Evolutionary conservation across 2,329 filamentous ascomycete genomes (phyloP), one percentile per base, ranked within the genome.

Genomic region (Aphanoascus verrucosus): DNA sequence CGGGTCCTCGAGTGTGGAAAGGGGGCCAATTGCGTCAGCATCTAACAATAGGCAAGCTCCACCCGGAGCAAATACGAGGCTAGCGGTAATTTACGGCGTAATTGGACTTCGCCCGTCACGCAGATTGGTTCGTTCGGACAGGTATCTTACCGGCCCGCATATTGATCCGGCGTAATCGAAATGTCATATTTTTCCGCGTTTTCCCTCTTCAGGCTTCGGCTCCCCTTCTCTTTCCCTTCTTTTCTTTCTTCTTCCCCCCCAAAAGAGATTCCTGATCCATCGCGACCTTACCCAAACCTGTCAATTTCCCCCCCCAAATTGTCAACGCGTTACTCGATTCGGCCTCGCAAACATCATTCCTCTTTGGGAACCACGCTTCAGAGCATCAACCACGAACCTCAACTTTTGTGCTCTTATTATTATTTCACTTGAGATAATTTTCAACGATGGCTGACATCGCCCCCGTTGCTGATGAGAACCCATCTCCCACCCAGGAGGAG

Each of bases 391-490:
- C 37, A 34, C 19, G 37, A 49, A 38, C 32, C 54, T 38, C 31
- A 49, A 20, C 54, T 48, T 48, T 19, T 35, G 32, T 46, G 58
- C 32, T 54, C 46, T 55, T 49, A 42, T 50, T 50, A 48, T 44
- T 41, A 31, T 49, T 56, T 51, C 56, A 56, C 38, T 52, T 32
- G 50, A 58, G 15, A 19, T 32, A 46, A 34, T 44, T 48, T 28
- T 15, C 61, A 59, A 63, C 53, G 59, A 88, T 89, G 85, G 84
- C 84, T 77, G 85, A 89, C 75, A 85, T 88, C 73, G 81, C 84
- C 67, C 83, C 86, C 69, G 82, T 86, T 77, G 83, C 86, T 65
- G 83, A 87, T 68, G 82, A 82, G 64, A 85, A 85, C 62, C 82
- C 84, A 58, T 82, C 80, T 63, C 84, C 85, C 64, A 79, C 85